These are phyloP conservation scores for Tuber microsphaerosporum DNA, from an alignment of 495 filamentous ascomycete genomes.

Conservation along the genomic window DNA sequence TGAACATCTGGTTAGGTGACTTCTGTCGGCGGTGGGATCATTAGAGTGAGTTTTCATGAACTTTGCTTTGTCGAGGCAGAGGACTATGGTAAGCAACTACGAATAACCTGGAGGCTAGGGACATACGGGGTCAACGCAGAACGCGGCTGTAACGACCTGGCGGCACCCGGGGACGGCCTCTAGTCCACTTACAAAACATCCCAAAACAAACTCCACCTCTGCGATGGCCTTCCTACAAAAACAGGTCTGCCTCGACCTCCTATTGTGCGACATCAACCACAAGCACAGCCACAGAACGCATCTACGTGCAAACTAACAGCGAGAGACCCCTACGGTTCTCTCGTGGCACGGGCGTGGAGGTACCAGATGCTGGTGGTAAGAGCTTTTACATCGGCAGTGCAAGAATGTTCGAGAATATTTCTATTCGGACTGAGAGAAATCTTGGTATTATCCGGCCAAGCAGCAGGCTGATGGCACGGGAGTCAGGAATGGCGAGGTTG, in stretches of 20 bases:
- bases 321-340: neutral
- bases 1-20: neutral
- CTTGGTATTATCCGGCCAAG: slow-evolving; percentile 4
- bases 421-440: neutral
- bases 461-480: slow-evolving; percentile 7
- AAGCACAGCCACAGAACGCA: neutral
- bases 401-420: neutral
- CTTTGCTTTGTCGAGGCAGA: neutral
- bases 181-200: neutral
- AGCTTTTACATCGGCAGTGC: slow-evolving; percentile 11
- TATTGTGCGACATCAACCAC: neutral
- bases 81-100: too few relatives aligned
- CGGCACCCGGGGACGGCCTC: slow-evolving; percentile 2
- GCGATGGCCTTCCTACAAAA: slow-evolving; percentile 14
- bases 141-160: neutral
- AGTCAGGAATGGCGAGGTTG: neutral
- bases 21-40: slow-evolving; percentile 13
- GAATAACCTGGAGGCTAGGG: slow-evolving; percentile 1
- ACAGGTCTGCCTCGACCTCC: neutral
- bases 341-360: slow-evolving; percentile 6
- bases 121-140: neutral
- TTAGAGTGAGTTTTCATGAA: slow-evolving; percentile 5
- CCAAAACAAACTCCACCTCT: slow-evolving; percentile 12
- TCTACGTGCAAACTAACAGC: neutral
- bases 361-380: slow-evolving; percentile 3